phyloP scores from a whole-genome alignment of 805 yeast species.

The Yarrowia porcina region DNA sequence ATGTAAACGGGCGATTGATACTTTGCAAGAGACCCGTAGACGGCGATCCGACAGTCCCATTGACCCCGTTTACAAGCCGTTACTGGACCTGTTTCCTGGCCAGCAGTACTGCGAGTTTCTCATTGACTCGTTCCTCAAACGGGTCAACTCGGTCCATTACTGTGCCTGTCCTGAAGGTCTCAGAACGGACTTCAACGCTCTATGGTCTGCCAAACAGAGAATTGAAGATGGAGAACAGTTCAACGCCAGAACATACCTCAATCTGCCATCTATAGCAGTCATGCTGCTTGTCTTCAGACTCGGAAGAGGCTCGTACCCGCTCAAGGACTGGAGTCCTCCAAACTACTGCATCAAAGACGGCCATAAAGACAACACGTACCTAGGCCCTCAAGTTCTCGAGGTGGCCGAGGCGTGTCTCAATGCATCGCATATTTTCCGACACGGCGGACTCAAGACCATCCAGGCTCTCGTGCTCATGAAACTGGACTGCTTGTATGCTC shows the following conservation, averaged over 20 bases:
- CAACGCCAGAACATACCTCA: constrained; percentile 17
- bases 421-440: constrained; percentile 9
- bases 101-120: constrained; percentile 26
- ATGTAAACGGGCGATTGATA: constrained; percentile 8
- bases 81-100: constrained; percentile 21
- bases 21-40: constrained; percentile 2
- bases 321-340: constrained; percentile 22
- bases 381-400: constrained; percentile 11
- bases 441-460: constrained; percentile 16
- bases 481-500: constrained; percentile 16
- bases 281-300: constrained; percentile 17
- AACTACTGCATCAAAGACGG: constrained; percentile 26
- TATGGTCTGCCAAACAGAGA: constrained; percentile 22
- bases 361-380: constrained; percentile 10
- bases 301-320: constrained; percentile 18
- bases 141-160: constrained; percentile 12
- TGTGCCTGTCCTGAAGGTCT: constrained; percentile 13
- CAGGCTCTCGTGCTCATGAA: constrained; percentile 22
- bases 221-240: constrained; percentile 20
- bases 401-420: constrained; percentile 19
- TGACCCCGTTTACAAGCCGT: constrained; percentile 18
- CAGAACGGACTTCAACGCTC: constrained; percentile 21
- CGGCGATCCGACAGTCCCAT: background rate
- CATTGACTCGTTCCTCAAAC: constrained; percentile 15
- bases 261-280: constrained; percentile 16